These are phyloP conservation scores for Phytophthora macrochlamydospora DNA, from an alignment of 352 stramenopile species.

Conservation along the genomic window DNA sequence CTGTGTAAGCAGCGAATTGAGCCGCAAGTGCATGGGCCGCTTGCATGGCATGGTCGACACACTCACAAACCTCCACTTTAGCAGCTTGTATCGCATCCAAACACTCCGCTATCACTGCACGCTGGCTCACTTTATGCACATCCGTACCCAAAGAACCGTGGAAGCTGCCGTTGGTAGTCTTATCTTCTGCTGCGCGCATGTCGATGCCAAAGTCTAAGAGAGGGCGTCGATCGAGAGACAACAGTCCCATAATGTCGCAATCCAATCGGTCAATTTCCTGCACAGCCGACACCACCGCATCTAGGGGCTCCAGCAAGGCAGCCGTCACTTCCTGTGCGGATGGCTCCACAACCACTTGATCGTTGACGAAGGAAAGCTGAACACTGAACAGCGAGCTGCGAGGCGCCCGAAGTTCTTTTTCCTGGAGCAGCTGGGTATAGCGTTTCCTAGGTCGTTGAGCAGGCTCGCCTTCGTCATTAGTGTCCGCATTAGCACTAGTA, in stretches of 20 bases:
- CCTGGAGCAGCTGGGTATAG: constrained; percentile 3
- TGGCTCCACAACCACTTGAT: constrained; percentile 63
- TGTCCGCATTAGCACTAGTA: constrained; percentile 6
- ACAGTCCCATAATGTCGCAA: constrained; percentile 90
- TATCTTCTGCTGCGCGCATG: background rate
- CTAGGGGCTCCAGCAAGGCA: constrained; percentile 80
- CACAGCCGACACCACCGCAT: constrained; percentile 75
- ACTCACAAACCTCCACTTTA: constrained; percentile 57
- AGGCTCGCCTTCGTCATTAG: background rate
- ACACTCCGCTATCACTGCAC: constrained; percentile 52
- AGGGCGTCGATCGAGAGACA: constrained; percentile 68
- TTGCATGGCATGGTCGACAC: constrained; percentile 70
- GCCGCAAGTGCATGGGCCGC: constrained; percentile 65
- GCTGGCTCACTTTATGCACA: constrained; percentile 11
- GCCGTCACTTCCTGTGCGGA: constrained; percentile 72
- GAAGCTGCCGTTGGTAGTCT: constrained; percentile 6
- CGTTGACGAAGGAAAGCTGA: constrained; percentile 58
- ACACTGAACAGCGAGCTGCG: constrained; percentile 86
- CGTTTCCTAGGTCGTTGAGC: constrained; percentile 7
- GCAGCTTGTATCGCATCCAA: constrained; percentile 49
- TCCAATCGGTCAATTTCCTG: constrained; percentile 88
- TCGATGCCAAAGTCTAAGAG: constrained; percentile 64
- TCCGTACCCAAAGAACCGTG: constrained; percentile 11
- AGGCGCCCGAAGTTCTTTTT: constrained; percentile 45
- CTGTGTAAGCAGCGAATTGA: constrained; percentile 81